Evolutionary conservation across 2,329 filamentous ascomycete genomes (phyloP), one percentile per base, ranked within the genome.

Genomic region (Ophiostoma tasmaniense): DNA sequence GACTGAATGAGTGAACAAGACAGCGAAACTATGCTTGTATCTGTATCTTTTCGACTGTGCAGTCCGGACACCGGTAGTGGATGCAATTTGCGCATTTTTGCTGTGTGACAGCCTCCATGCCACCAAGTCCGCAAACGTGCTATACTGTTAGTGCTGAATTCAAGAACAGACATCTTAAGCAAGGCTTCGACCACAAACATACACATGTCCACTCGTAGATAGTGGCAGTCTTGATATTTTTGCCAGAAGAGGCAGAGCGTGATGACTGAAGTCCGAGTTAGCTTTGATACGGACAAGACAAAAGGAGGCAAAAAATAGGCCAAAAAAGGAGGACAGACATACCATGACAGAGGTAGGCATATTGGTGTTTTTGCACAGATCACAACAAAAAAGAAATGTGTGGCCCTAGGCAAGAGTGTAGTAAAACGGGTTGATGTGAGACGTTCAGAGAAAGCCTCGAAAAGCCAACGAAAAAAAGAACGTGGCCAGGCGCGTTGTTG

Each of bases 31-130:
- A 64, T 14, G 35, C 20, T 64, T 64, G 62, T 39, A 64, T 39
- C 17, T 64, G 14, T 11, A 39, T 39, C 62, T 64, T 64, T 64
- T 64, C n/a, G 5, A 64, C 7, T 4, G 62, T 22, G 62, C 62
- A 64, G 20, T 64, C 62, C n/a, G 62, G 62, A 22, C 62, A 64
- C 30, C 62, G 62, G 35, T 64, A 39, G 6, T 64, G 62, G 7
- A 25, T 64, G 62, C 62, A 64, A 22, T 64, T 64, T 64, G 33
- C 33, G 35, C 62, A 64, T 42, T 64, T 64, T 22, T 64, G 62
- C n/a, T 64, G 33, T 14, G 62, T 64, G 62, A 64, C 62, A 35
- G 62, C 62, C 3, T 64, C 33, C 62, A 64, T 37, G 20, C 33
- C 33, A 22, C 8, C n/a, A 8, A 64, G 62, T 17, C 35, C 62